Conservation (phyloP, 352 stramenopile genomes). For the Globisporangium acanthophoron region DNA sequence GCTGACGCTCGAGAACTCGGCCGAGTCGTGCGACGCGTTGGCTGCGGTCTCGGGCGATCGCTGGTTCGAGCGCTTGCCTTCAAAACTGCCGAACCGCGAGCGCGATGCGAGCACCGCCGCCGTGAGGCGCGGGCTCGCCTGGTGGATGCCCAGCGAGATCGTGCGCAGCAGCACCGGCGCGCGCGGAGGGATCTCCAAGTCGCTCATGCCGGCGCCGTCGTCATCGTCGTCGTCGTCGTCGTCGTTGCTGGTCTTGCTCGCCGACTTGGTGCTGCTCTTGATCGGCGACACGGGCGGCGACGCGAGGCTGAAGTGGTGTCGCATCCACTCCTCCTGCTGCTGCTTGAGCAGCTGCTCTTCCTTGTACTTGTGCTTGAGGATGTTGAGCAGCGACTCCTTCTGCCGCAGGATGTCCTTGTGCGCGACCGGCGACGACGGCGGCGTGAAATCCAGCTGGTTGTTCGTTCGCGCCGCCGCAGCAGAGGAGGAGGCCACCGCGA, state of each 20-base stretch:
- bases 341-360: slow-evolving; percentile 65
- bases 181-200: slow-evolving; percentile 19
- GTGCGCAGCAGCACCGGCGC: slow-evolving; percentile 36
- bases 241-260: not conserved
- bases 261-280: slow-evolving; percentile 2
- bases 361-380: slow-evolving; percentile 54
- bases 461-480: not conserved
- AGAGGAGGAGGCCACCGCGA: not conserved
- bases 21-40: slow-evolving; percentile 19
- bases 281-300: slow-evolving; percentile 28
- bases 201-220: slow-evolving; percentile 10
- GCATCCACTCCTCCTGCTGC: slow-evolving; percentile 75
- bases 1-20: slow-evolving; percentile 42
- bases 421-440: slow-evolving; percentile 57
- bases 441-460: slow-evolving; percentile 29
- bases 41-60: slow-evolving; percentile 8
- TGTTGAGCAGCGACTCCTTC: slow-evolving; percentile 52
- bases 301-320: slow-evolving; percentile 23
- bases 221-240: slow-evolving; percentile 8
- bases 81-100: slow-evolving; percentile 26
- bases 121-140: slow-evolving; percentile 41
- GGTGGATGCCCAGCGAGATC: slow-evolving; percentile 31
- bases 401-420: slow-evolving; percentile 55
- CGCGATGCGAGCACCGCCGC: slow-evolving; percentile 43
- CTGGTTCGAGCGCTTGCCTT: slow-evolving; percentile 15